Evolutionary conservation across 306 rosid genomes (phyloP).

Genomic region (Dalbergia cultrata): DNA sequence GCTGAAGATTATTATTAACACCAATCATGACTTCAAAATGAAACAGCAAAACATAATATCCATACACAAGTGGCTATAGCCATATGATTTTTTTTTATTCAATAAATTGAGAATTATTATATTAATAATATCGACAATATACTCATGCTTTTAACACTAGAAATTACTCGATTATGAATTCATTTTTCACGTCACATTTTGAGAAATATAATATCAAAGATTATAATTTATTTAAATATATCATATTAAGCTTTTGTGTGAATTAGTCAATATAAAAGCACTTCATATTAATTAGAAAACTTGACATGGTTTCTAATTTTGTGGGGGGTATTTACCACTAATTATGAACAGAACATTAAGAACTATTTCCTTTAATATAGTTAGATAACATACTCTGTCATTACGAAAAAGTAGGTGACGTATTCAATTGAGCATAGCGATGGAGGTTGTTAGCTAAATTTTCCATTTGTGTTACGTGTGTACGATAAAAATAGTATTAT

Average conservation of each 20-base stretch:
- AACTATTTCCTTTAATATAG: not conserved
- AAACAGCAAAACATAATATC: not conserved
- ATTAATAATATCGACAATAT: no score
- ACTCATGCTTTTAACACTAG: not conserved
- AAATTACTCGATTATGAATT: no score
- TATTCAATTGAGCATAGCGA: no score
- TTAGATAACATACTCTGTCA: not conserved
- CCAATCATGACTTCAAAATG: not conserved
- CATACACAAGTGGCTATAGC: not conserved
- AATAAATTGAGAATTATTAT: no score
- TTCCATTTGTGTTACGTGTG: not conserved
- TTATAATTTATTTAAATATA: not conserved
- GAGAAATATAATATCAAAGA: not conserved
- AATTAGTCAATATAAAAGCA: not conserved
- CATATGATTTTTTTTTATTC: not conserved
- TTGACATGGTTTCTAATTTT: not conserved
- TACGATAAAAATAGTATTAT: not conserved
- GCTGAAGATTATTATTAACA: not conserved
- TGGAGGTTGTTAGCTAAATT: not conserved
- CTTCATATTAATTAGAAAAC: not conserved
- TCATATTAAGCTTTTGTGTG: not conserved
- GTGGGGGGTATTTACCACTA: not conserved
- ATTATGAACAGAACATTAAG: not conserved
- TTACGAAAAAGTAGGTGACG: no score
- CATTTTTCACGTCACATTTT: not conserved